Percentiles rank a stretch among this genome's conserved stretches.
phyloP scores from a whole-genome alignment of 495 filamentous ascomycete species.

The Tuber microsphaerosporum region DNA sequence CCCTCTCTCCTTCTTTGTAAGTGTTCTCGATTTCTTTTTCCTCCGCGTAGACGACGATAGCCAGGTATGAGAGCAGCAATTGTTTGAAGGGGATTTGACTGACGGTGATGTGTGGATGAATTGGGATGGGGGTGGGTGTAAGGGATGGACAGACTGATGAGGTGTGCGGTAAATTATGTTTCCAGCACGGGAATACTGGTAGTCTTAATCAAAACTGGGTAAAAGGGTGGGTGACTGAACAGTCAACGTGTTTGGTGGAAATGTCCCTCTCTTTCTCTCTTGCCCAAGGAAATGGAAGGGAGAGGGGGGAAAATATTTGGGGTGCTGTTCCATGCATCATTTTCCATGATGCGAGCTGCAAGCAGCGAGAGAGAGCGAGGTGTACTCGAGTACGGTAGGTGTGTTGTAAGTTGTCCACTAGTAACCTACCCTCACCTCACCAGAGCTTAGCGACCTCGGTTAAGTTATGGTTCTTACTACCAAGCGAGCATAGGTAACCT shows the following conservation, averaged over 20 bases:
- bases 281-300: background rate
- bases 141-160: background rate
- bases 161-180: background rate
- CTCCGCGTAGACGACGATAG: background rate
- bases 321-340: background rate
- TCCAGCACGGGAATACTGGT: background rate
- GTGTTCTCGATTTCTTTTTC: conserved; percentile 2
- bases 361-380: background rate
- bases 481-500: too few relatives aligned
- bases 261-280: background rate
- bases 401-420: background rate
- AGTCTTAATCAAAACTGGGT: background rate
- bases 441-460: background rate
- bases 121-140: background rate
- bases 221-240: background rate
- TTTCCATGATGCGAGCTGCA: background rate
- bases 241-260: background rate
- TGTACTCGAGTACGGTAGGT: too few relatives aligned
- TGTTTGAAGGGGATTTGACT: background rate
- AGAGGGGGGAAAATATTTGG: background rate
- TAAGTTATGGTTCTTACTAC: background rate
- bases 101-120: background rate
- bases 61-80: background rate
- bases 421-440: too few relatives aligned
- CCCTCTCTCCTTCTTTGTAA: background rate